Evolutionary conservation across 495 filamentous ascomycete species (phyloP).

Genomic region (Xylaria scruposa): DNA sequence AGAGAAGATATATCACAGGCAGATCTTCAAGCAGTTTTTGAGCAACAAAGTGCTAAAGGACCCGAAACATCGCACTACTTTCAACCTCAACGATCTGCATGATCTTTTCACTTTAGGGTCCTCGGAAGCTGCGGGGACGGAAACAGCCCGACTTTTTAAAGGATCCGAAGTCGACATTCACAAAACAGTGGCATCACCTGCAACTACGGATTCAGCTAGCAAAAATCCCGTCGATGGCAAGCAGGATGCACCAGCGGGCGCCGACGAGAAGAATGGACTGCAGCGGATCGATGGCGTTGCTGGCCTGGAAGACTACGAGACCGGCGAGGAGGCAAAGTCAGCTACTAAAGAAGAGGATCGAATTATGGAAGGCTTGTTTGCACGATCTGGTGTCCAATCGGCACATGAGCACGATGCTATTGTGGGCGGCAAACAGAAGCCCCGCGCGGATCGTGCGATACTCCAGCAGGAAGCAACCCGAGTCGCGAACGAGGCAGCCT

Average conservation of each 20-base stretch:
- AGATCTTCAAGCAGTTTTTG: slow-evolving; percentile 96
- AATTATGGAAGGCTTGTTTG: slow-evolving; percentile 86
- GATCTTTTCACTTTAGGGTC: slow-evolving; percentile 86
- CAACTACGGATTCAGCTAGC: slow-evolving; percentile 14
- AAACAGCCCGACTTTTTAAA: slow-evolving; percentile 80
- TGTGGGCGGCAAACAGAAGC: slow-evolving; percentile 66
- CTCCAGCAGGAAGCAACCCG: slow-evolving; percentile 81
- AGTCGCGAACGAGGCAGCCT: slow-evolving; percentile 78
- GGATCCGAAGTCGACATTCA: slow-evolving; percentile 75
- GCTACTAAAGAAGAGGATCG: slow-evolving; percentile 60
- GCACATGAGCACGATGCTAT: slow-evolving; percentile 90
- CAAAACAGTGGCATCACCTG: slow-evolving; percentile 35
- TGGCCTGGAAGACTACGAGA: slow-evolving; percentile 46
- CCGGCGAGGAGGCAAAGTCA: slow-evolving; percentile 41
- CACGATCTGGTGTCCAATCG: slow-evolving; percentile 80
- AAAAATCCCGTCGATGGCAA: background rate
- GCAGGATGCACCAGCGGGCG: slow-evolving; percentile 46
- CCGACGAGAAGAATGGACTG: slow-evolving; percentile 37
- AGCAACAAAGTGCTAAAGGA: slow-evolving; percentile 94
- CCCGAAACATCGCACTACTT: slow-evolving; percentile 85
- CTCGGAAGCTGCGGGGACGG: slow-evolving; percentile 71
- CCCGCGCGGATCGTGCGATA: slow-evolving; percentile 71
- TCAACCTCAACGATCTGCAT: slow-evolving; percentile 84
- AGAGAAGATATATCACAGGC: slow-evolving; percentile 98
- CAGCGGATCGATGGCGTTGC: slow-evolving; percentile 49